Conservation (phyloP, 2,329 filamentous ascomycete species). For the Aspergillus neotritici region DNA sequence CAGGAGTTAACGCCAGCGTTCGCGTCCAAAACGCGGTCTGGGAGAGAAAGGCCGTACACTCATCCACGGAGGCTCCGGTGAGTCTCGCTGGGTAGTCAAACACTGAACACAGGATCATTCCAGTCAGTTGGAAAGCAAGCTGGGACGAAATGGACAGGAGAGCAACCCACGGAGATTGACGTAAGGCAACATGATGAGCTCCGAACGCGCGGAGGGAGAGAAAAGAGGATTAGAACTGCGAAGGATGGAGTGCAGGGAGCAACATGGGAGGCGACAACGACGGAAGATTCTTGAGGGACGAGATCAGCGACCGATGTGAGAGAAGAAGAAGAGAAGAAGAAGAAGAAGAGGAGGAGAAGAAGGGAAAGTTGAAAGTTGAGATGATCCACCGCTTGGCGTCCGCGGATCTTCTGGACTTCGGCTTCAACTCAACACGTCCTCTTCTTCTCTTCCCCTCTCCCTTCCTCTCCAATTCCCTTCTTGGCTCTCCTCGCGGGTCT, state of each 20-base stretch:
- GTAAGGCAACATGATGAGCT: slow-evolving; percentile 55
- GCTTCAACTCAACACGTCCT: not conserved
- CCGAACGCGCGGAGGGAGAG: slow-evolving; percentile 3
- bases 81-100: slow-evolving; percentile 54
- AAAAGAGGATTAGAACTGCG: slow-evolving; percentile 4
- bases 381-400: too few relatives aligned
- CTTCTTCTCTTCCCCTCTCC: not conserved
- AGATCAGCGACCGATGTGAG: slow-evolving; percentile 2
- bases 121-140: slow-evolving; percentile 9
- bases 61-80: slow-evolving; percentile 60
- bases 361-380: not conserved
- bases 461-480: slow-evolving; percentile 1
- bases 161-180: slow-evolving; percentile 52
- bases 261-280: not conserved
- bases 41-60: slow-evolving; percentile 43
- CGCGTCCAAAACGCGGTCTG: not conserved
- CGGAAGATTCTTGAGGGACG: slow-evolving; percentile 1
- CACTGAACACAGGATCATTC: slow-evolving; percentile 39
- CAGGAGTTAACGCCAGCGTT: slow-evolving; percentile 3
- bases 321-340: slow-evolving; percentile 4
- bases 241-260: not conserved
- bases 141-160: slow-evolving; percentile 1
- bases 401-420: too few relatives aligned
- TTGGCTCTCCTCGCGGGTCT: slow-evolving; percentile 1
- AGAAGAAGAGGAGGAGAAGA: not conserved